phyloP scores from a whole-genome alignment of 257 asterid species.

The Solanum sejunctum region DNA sequence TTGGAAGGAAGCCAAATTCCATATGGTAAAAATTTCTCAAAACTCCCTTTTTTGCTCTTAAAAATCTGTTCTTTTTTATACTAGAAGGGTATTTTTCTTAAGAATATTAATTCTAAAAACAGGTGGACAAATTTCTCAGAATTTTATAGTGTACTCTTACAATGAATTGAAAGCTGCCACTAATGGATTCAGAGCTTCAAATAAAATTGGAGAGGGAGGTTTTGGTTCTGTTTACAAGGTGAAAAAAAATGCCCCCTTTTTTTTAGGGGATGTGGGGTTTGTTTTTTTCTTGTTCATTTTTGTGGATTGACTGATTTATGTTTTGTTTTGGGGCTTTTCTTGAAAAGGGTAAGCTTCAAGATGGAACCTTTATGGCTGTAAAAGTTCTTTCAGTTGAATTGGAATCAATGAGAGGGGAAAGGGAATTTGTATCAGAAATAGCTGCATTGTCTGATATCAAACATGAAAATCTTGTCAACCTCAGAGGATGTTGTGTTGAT shows the following conservation, averaged over 20 bases:
- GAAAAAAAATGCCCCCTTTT: not conserved
- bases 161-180: slow-evolving; percentile 43
- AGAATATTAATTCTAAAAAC: slow-evolving; percentile 6
- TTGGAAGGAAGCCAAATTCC: not conserved
- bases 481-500: slow-evolving; percentile 58
- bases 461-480: slow-evolving; percentile 53
- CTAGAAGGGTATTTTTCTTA: not conserved
- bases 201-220: slow-evolving; percentile 72
- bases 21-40: not conserved
- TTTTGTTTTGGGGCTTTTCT: not conserved
- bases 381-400: slow-evolving; percentile 44
- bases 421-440: slow-evolving; percentile 61
- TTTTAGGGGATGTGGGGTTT: not conserved
- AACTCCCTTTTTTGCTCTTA: not conserved
- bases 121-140: slow-evolving; percentile 15
- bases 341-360: slow-evolving; percentile 46
- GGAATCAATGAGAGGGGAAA: slow-evolving; percentile 65
- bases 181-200: slow-evolving; percentile 38
- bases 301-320: not conserved
- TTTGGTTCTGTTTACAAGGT: slow-evolving; percentile 72
- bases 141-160: slow-evolving; percentile 38
- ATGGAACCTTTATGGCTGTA: slow-evolving; percentile 44
- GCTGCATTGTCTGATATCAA: slow-evolving; percentile 52
- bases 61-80: not conserved
- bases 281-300: not conserved